These are phyloP conservation scores for Trichoderma virens DNA, from an alignment of 495 filamentous ascomycete species.

Conservation along the genomic window DNA sequence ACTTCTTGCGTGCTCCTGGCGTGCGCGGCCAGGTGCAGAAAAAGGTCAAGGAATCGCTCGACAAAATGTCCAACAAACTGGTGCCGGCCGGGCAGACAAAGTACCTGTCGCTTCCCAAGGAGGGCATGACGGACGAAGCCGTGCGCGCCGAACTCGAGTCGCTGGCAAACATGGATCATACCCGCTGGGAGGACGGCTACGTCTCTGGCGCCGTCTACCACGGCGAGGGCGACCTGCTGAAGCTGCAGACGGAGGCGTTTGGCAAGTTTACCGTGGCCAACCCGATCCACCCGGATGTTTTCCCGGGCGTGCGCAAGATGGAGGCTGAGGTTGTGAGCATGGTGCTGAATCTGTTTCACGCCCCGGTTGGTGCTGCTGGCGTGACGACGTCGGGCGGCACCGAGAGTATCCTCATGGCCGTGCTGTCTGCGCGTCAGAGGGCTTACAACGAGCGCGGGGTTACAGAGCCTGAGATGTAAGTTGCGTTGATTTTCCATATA, in stretches of 20 bases:
- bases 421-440: slow-evolving; percentile 80
- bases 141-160: slow-evolving; percentile 72
- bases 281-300: slow-evolving; percentile 98
- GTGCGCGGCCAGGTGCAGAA: slow-evolving; percentile 74
- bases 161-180: slow-evolving; percentile 81
- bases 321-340: slow-evolving; percentile 97
- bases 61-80: slow-evolving; percentile 74
- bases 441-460: slow-evolving; percentile 75
- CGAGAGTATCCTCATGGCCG: slow-evolving; percentile 94
- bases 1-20: slow-evolving; percentile 79
- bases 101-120: slow-evolving; percentile 70
- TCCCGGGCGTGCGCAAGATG: slow-evolving; percentile 98
- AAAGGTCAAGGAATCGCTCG: slow-evolving; percentile 66
- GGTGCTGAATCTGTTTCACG: slow-evolving; percentile 87
- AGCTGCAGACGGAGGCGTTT: slow-evolving; percentile 87
- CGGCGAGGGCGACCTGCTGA: slow-evolving; percentile 74
- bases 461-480: slow-evolving; percentile 90
- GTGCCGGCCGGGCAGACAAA: slow-evolving; percentile 65
- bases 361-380: slow-evolving; percentile 73
- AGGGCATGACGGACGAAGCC: slow-evolving; percentile 76
- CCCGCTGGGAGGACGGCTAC: slow-evolving; percentile 89
- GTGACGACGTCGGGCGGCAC: slow-evolving; percentile 91
- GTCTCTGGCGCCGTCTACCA: slow-evolving; percentile 97
- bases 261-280: slow-evolving; percentile 92
- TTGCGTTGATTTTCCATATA: too few relatives aligned